Base-by-base conservation (phyloP, 306 rosid genomes). In the Castanea mollissima region DNA sequence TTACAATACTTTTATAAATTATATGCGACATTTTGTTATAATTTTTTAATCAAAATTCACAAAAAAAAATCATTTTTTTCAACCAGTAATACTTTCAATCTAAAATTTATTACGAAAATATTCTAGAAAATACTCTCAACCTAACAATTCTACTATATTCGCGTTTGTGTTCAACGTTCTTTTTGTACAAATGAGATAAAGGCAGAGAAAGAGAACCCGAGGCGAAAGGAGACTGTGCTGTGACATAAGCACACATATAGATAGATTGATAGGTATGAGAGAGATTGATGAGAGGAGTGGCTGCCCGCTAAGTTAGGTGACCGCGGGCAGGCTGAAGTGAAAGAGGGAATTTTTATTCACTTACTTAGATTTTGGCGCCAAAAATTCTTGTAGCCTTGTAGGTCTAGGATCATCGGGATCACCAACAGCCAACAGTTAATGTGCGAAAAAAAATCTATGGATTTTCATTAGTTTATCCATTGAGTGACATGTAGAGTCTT, bases 321-420 rank as follows among this genome's bases (percentile, higher is more conserved):
- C 86, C 89, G 69, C 18, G 85, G 83, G 78, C 82, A 83, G 76
- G 49, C 12, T 41, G 46, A 41, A 41, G 46, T 41, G 46, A 8
- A 7, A 8, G 46, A 9, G 46, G 46, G 46, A 41, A 41, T 41
- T 41, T 41, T 41, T 8, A 41, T 2, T 41, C 46, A 41, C 46
- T 41, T 41, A 62, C 87, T 81, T 74, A 68, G 78, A 15, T 73
- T 89, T 85, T 86, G 89, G 91, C 89, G 89, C 91, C 92, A 49
- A 85, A 87, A 87, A 70, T 63, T 76, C 79, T 1, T 25, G 27
- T 25, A 25, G 27, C 74, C 77, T 25, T 25, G 27, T 25, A 25
- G 27, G 27, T 25, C 27, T 25, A 25, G 27, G 27, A 25, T 1
- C 27, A 41, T 76, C 21, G 86, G 91, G 89, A 89, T 87, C 88